Evolutionary conservation across 1,139 yeast species (phyloP), one percentile per base, ranked within the genome.

Genomic region (Magnusiomyces ingens): DNA sequence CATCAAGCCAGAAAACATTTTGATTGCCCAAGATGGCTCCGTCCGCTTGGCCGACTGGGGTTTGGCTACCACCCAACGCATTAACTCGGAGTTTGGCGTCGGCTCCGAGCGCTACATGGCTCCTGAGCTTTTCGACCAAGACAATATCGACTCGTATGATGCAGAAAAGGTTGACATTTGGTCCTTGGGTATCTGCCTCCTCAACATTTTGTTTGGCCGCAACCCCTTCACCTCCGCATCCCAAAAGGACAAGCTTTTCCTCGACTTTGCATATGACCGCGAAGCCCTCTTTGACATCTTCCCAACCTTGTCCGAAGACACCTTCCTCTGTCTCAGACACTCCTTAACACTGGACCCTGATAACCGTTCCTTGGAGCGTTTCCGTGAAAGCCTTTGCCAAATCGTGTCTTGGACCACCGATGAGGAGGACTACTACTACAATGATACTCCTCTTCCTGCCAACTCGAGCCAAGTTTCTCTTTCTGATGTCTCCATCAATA

Each of bases 21-120:
- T 89, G 64, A 83, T 89, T 59, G 76, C 85, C 46, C 58, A 57
- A 50, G 84, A 84, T 56, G 93, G 87, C 63, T 75, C 84, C 35
- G 82, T 89, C 62, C 88, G 87, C 66, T 73, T 89, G 53, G 88
- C 95, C 54, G 96, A 89, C 71, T 89, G 95, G 93, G 96, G 96
- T 2, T 75, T 89, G 63, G 95, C 96, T 1, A 85, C 97, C 1
- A 81, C 85, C 17, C 73, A 77, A 35, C 72, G 73, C 52, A 71
- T 71, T 47, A 83, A 90, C 62, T 71, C 79, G 45, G 97, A 91
- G 64, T 87, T 90, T 67, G 96, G 91, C 59, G 87, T 91, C 55
- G 99, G 99, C 22, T 83, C 93, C 50, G 97, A 91, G 69, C 76
- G 97, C 57, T 93, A 93, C 69, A 93, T 93, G 99, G 96, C 98